Evolutionary conservation across 2,329 filamentous ascomycete genomes (phyloP), one percentile per base, ranked within the genome.

Genomic region (Colletotrichum cereale): DNA sequence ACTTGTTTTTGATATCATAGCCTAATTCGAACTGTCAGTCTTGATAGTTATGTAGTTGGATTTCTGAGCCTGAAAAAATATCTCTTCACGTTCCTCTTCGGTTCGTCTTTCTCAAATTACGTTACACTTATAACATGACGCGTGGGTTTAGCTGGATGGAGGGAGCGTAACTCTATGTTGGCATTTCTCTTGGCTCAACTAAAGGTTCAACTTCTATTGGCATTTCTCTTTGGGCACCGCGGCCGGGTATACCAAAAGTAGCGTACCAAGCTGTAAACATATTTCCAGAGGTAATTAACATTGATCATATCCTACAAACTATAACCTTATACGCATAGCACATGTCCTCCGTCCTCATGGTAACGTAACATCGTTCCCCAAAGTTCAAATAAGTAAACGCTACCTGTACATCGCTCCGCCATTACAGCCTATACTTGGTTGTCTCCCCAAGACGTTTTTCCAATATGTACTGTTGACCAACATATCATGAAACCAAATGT

Each of bases 391-490:
- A 11, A 57, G 14, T 8, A 26, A 8, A 57, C 12, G 34, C 53
- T 57, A 57, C 14, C 21, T n/a, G n/a, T 3, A 16, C 3, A 57
- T 26, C 21, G 12, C 34, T 10, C 14, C 34, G 24, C 12, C 16
- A 14, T 55, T 24, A 26, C n/a, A 38, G 7, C 16, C 12, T 6
- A 12, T 40, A 14, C 14, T n/a, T 4, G 2, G 3, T n/a, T 18
- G n/a, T 18, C n/a, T n/a, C n/a, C n/a, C 14, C 14, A 40, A 14
- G 6, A n/a, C 6, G 4, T 10, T 21, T 44, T 16, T 40, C 24
- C 36, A 24, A 16, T 63, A 63, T 63, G 48, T 63, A 42, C 61
- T 38, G 61, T 53, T 44, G 18, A 53, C 29, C 36, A 26, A 42
- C 42, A 40, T 53, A 1, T 42, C 10, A 6, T 31, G 47, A 44